Base-by-base conservation (phyloP, 768 basidiomycete genomes). In the Peribolospora kevripleyi region DNA sequence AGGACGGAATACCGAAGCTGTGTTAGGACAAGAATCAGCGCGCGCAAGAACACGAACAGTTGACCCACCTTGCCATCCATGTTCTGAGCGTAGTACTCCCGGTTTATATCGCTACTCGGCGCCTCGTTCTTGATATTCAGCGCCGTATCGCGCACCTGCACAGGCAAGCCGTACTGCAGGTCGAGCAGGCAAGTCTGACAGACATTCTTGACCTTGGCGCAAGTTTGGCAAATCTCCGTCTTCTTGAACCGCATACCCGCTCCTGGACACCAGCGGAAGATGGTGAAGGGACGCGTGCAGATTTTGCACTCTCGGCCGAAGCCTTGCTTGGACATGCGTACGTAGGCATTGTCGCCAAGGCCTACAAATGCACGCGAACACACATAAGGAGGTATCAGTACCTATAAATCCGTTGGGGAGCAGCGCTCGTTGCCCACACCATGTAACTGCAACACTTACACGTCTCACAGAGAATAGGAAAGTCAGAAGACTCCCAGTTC, bases 231-330 rank as follows among this genome's bases (percentile, higher is more conserved):
- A 58, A 95, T 79, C 58, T 93, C 87, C 8, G 93, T 98, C 57
- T 86, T 83, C 73, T 97, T 97, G 77, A 77, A 95, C 39, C 91
- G 80, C 66, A 80, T 81, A 46, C 88, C 91, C 3, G 79, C 58
- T 48, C 93, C 93, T 2, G 93, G 90, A 64, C 95, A 91, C 93
- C 93, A 98, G 46, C 87, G 82, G 70, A 98, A 98, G 61, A 95
- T 82, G 50, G 85, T 91, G 70, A 90, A 91, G 2, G 86, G 48
- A 10, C 42, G 76, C 3, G 88, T 87, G 65, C 93, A 98, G 53
- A 91, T 91, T 60, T 95, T 95, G 69, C 93, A 98, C 53, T 87
- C 87, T 38, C 82, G 76, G 4, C 88, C 93, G 59, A 83, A 91
- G 65, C 88, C 83, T 75, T 97, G 93, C 69, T 95, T 97, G 5